Evolutionary conservation across 108 stramenopile genomes (phyloP).

Genomic region (Chaetoceros muelleri): DNA sequence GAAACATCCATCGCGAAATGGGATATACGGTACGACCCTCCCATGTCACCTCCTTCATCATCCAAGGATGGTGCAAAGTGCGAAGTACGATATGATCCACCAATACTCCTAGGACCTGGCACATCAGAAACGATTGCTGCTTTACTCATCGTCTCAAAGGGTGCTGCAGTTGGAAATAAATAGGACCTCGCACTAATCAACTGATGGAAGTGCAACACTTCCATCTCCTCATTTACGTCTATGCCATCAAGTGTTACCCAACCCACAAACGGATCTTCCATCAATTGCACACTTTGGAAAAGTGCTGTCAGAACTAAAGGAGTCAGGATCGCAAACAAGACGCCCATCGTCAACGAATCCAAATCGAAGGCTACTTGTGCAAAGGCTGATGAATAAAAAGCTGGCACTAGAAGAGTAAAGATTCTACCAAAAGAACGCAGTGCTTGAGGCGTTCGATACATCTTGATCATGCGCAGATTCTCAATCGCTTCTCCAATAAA

Average conservation of each 20-base stretch:
- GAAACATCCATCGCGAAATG: no score
- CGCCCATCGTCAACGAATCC: slow-evolving; percentile 21
- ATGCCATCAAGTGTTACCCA: slow-evolving; percentile 51
- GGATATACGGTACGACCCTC: no score
- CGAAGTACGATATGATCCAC: background rate
- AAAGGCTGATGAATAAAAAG: slow-evolving; percentile 44
- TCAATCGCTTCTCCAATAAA: slow-evolving; percentile 27
- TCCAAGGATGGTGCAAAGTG: no score
- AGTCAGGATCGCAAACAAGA: slow-evolving; percentile 35
- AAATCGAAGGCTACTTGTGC: slow-evolving; percentile 34
- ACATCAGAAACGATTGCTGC: background rate
- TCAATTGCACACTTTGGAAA: slow-evolving; percentile 37
- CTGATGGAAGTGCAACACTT: slow-evolving; percentile 31
- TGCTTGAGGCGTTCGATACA: slow-evolving; percentile 52
- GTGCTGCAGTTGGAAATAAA: slow-evolving; percentile 26
- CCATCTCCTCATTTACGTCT: slow-evolving; percentile 36
- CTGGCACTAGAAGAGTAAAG: slow-evolving; percentile 39
- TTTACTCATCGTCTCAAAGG: slow-evolving; percentile 8
- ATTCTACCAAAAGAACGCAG: slow-evolving; percentile 40
- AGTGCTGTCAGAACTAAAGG: slow-evolving; percentile 32
- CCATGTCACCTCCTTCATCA: no score
- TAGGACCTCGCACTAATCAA: slow-evolving; percentile 25
- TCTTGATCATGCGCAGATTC: slow-evolving; percentile 36
- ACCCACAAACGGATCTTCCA: slow-evolving; percentile 47
- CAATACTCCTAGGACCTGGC: background rate